phyloP scores from a whole-genome alignment of 1,139 yeast genomes.

The Zygoascus sp. region DNA sequence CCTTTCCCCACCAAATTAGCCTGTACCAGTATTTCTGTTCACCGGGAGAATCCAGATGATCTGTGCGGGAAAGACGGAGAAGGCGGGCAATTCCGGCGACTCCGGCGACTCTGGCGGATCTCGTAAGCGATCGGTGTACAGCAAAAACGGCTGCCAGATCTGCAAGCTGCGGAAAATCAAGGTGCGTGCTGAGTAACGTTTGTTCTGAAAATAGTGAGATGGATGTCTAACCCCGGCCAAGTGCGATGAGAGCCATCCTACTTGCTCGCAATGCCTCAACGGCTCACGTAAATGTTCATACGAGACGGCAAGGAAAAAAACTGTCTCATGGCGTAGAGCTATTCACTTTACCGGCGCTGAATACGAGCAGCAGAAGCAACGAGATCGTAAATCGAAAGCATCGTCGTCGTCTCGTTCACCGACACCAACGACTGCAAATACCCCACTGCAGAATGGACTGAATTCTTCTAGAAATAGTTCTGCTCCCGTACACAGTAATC shows the following conservation, averaged over 20 bases:
- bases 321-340: constrained; percentile 2
- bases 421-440: too few species aligned
- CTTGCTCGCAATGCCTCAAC: constrained; percentile 54
- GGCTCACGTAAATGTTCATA: constrained; percentile 49
- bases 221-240: neutral
- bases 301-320: constrained; percentile 10
- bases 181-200: too few species aligned
- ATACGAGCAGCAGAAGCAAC: constrained; percentile 3
- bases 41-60: too few species aligned
- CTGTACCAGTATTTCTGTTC: too few species aligned
- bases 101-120: neutral
- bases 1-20: too few species aligned
- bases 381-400: too few species aligned
- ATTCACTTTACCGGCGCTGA: constrained; percentile 6
- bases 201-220: too few species aligned
- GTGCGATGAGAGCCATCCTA: constrained; percentile 59
- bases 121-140: constrained; percentile 34
- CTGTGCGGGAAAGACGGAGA: too few species aligned
- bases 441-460: too few species aligned
- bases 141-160: constrained; percentile 59
- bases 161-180: constrained; percentile 62
- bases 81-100: too few species aligned
- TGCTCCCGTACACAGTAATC: neutral
- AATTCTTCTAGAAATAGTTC: too few species aligned
- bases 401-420: too few species aligned